Conservation (phyloP, 495 filamentous ascomycete genomes). For the Aspergillus hancockii region DNA sequence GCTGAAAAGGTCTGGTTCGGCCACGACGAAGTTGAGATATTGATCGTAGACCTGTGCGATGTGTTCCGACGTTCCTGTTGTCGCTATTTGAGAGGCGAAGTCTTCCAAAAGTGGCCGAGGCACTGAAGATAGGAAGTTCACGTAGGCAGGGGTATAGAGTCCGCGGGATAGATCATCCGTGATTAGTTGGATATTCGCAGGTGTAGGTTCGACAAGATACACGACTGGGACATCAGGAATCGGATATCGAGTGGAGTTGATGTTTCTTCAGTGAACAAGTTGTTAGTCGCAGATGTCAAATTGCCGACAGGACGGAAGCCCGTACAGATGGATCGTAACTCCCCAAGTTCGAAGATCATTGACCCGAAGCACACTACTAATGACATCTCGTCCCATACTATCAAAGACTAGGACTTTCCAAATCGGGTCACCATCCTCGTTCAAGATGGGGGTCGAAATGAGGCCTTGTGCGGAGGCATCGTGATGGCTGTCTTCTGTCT, state of each 20-base stretch:
- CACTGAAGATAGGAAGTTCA: conserved; percentile 97
- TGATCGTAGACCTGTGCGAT: conserved; percentile 95
- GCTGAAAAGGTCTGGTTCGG: conserved; percentile 94
- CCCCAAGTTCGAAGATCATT: conserved; percentile 91
- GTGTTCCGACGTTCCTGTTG: conserved; percentile 78
- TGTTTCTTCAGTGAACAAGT: conserved; percentile 56
- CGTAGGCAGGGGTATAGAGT: conserved; percentile 90
- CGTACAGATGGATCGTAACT: conserved; percentile 93
- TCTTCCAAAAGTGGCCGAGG: conserved; percentile 92
- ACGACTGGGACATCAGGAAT: conserved; percentile 97
- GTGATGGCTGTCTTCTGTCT: conserved; percentile 54
- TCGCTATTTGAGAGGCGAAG: conserved; percentile 84
- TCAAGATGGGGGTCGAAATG: conserved; percentile 76
- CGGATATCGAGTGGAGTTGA: conserved; percentile 78
- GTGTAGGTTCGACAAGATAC: conserved; percentile 89
- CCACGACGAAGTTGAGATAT: conserved; percentile 96
- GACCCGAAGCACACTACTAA: conserved; percentile 91
- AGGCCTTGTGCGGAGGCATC: conserved; percentile 59
- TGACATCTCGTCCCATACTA: conserved; percentile 69
- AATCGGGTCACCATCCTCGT: conserved; percentile 81
- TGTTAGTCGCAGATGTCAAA: conserved; percentile 15
- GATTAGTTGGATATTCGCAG: conserved; percentile 76
- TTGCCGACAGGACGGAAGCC: conserved; percentile 6
- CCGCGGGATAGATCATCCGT: conserved; percentile 83
- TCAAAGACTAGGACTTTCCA: conserved; percentile 75